These are phyloP conservation scores for Naganishia vishniacii DNA, from an alignment of 768 basidiomycete genomes.

Conservation along the genomic window DNA sequence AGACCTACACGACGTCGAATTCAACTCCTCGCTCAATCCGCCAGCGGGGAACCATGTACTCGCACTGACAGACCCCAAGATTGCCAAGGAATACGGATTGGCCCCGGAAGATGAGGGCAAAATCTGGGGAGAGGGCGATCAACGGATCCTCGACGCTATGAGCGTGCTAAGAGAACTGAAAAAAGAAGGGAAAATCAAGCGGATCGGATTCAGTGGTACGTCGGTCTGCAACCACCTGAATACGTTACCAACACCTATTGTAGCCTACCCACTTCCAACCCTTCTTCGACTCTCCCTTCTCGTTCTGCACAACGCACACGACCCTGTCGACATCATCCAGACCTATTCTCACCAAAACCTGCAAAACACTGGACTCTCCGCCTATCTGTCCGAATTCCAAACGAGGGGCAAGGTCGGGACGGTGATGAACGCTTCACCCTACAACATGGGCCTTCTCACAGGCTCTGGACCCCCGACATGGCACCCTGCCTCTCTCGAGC, in stretches of 20 bases:
- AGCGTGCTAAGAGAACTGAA: conserved; percentile 35
- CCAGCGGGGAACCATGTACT: conserved; percentile 33
- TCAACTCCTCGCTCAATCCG: conserved; percentile 31
- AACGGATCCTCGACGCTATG: conserved; percentile 32
- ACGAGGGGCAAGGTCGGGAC: conserved; percentile 32
- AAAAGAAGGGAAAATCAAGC: conserved; percentile 38
- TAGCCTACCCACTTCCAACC: conserved; percentile 44
- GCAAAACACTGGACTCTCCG: conserved; percentile 34
- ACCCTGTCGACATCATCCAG: conserved; percentile 43
- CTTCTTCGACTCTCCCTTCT: conserved; percentile 45
- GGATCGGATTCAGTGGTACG: conserved; percentile 41
- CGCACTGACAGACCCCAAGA: conserved; percentile 14
- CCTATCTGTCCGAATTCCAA: conserved; percentile 37
- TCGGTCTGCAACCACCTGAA: neutral
- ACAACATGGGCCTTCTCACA: conserved; percentile 47
- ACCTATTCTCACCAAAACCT: conserved; percentile 48
- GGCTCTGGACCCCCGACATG: conserved; percentile 39
- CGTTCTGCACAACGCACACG: conserved; percentile 23
- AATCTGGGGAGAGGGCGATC: conserved; percentile 35
- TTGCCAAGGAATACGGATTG: conserved; percentile 27
- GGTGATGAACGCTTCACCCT: conserved; percentile 45
- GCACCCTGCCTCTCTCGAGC: conserved; percentile 39
- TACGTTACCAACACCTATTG: neutral
- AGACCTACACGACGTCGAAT: conserved; percentile 50
- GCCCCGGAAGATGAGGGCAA: conserved; percentile 8